phyloP scores from a whole-genome alignment of 2,329 filamentous ascomycete species.

The Cryphonectria radicalis region DNA sequence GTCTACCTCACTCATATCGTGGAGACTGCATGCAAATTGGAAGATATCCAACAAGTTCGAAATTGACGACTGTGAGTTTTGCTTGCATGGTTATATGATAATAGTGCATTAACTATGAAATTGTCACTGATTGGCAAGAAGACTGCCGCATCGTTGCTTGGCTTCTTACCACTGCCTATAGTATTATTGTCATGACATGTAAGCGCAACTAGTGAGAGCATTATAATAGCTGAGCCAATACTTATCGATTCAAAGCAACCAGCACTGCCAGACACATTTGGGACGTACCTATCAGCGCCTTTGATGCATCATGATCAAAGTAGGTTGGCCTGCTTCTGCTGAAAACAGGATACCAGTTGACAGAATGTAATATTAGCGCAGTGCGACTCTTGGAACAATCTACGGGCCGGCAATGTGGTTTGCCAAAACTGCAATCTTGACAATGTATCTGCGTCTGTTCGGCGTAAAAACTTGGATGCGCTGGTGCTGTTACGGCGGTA shows the following conservation, averaged over 20 bases:
- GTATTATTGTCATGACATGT: conserved; percentile 1
- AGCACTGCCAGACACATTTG: not conserved
- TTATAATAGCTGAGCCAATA: not conserved
- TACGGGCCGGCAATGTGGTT: not conserved
- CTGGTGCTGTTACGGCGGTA: not conserved
- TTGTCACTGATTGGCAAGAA: not conserved
- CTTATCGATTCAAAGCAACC: not conserved
- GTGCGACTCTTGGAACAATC: not conserved
- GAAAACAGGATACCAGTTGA: not conserved
- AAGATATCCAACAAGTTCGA: not conserved
- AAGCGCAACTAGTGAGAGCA: not conserved
- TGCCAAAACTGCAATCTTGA: not conserved
- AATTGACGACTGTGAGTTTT: not conserved
- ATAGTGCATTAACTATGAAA: too few relatives aligned
- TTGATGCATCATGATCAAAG: conserved; percentile 2
- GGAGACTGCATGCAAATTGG: not conserved
- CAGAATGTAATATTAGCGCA: not conserved
- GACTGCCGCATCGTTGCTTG: not conserved
- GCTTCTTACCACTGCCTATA: not conserved
- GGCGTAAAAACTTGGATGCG: not conserved
- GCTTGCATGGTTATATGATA: too few relatives aligned
- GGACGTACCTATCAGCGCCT: not conserved
- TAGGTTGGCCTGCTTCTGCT: not conserved
- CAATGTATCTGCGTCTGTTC: not conserved
- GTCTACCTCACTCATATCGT: not conserved